These are phyloP conservation scores for Naganishia vaughanmartiniae DNA, from an alignment of 768 basidiomycete species.

Conservation along the genomic window DNA sequence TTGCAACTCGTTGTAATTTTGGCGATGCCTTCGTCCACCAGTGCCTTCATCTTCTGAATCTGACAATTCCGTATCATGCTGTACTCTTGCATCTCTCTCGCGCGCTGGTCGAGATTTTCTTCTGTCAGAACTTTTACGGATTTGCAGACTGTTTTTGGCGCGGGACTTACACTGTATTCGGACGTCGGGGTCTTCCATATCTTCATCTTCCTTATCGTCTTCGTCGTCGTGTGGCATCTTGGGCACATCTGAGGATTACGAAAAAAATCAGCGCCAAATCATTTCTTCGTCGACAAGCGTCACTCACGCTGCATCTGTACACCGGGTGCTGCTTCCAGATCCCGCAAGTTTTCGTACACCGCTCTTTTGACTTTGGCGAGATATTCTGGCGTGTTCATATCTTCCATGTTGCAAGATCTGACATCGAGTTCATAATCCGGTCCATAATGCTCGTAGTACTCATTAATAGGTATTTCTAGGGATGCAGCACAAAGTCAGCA, in stretches of 20 bases:
- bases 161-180: slow-evolving; percentile 61
- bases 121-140: background rate
- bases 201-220: slow-evolving; percentile 72
- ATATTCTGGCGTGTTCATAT: slow-evolving; percentile 88
- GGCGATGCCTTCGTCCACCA: slow-evolving; percentile 63
- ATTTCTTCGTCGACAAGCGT: background rate
- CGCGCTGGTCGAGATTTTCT: slow-evolving; percentile 54
- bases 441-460: slow-evolving; percentile 99
- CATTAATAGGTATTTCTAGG: slow-evolving; percentile 78
- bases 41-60: slow-evolving; percentile 98
- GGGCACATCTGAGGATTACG: slow-evolving; percentile 67
- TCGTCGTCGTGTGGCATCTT: slow-evolving; percentile 74
- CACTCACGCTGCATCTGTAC: slow-evolving; percentile 80
- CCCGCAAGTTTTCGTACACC: slow-evolving; percentile 84
- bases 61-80: slow-evolving; percentile 82
- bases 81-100: slow-evolving; percentile 74
- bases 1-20: slow-evolving; percentile 36
- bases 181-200: slow-evolving; percentile 67
- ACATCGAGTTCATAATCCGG: slow-evolving; percentile 96
- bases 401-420: slow-evolving; percentile 88
- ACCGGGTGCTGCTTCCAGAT: slow-evolving; percentile 82
- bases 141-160: too few relatives aligned
- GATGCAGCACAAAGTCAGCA: background rate
- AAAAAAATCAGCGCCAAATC: background rate
- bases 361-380: slow-evolving; percentile 88